phyloP scores from a whole-genome alignment of 2,329 filamentous ascomycete genomes.

The Metarhizium rileyi region DNA sequence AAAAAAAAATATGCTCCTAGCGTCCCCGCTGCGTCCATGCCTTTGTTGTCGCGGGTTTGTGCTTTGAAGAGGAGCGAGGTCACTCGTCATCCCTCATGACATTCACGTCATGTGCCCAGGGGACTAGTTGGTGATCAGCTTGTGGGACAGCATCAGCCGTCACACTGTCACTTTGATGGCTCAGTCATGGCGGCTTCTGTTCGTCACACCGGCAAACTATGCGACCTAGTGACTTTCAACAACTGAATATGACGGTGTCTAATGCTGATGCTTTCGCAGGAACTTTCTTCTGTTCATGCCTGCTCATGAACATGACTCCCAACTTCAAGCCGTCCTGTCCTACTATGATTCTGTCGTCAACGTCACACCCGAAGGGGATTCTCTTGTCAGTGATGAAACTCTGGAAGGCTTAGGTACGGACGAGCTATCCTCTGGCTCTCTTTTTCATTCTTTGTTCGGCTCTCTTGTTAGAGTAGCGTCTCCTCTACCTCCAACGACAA shows the following conservation, averaged over 20 bases:
- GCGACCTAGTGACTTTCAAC: neutral
- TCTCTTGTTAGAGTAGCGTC: slow-evolving; percentile 60
- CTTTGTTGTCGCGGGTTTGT: neutral
- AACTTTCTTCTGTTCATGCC: slow-evolving; percentile 91
- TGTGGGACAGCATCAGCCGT: slow-evolving; percentile 1
- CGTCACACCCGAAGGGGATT: slow-evolving; percentile 89
- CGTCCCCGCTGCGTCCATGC: too few relatives aligned
- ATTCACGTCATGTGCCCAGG: slow-evolving; percentile 13
- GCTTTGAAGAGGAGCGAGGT: neutral
- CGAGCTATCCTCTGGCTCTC: slow-evolving; percentile 38
- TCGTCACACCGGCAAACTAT: neutral
- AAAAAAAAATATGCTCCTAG: too few relatives aligned
- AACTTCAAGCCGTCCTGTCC: slow-evolving; percentile 72
- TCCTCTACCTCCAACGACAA: slow-evolving; percentile 28
- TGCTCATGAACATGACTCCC: slow-evolving; percentile 49
- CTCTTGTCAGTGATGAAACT: slow-evolving; percentile 80
- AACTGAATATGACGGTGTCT: neutral
- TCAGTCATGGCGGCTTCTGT: neutral
- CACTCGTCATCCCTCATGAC: slow-evolving; percentile 4
- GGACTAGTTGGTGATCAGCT: slow-evolving; percentile 2
- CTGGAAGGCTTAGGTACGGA: slow-evolving; percentile 90
- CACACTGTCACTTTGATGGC: neutral
- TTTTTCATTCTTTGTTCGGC: slow-evolving; percentile 67
- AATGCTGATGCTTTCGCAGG: slow-evolving; percentile 33
- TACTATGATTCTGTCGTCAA: slow-evolving; percentile 88